A percentile compares a stretch with the other conserved stretches of the same genome.
These are phyloP conservation scores for Leishmania amazonensis DNA, from an alignment of 208 protist species.

Conservation along the genomic window DNA sequence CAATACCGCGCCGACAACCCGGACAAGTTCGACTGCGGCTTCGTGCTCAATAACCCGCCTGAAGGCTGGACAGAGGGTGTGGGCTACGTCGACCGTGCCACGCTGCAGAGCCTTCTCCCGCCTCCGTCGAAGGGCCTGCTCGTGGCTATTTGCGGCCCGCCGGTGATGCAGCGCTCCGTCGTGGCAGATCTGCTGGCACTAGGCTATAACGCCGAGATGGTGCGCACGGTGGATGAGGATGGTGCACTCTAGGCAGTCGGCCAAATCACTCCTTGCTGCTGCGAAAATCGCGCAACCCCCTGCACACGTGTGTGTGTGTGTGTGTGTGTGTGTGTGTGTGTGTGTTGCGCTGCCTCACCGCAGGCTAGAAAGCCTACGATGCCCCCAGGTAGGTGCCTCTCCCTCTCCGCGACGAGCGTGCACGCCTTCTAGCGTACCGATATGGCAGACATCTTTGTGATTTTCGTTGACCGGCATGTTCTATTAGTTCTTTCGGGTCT, in stretches of 20 bases:
- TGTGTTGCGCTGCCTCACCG: not conserved
- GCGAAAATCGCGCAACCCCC: not conserved
- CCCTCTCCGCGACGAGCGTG: not conserved
- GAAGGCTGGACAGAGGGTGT: conserved; percentile 67
- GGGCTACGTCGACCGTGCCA: conserved; percentile 61
- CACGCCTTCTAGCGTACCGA: not conserved
- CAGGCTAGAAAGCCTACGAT: not conserved
- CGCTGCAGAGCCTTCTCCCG: conserved; percentile 56
- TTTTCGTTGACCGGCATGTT: not conserved
- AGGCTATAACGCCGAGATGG: conserved; percentile 53
- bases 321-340: conserved; percentile 14
- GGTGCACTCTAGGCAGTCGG: conserved; percentile 26
- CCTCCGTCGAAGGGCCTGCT: conserved; percentile 58
- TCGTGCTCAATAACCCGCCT: conserved; percentile 72
- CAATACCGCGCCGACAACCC: conserved; percentile 31
- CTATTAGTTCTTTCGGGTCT: not conserved
- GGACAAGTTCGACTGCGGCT: conserved; percentile 64
- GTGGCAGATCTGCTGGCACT: conserved; percentile 35
- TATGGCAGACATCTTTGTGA: not conserved
- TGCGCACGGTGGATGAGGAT: conserved; percentile 54
- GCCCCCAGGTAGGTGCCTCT: not conserved
- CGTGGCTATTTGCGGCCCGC: conserved; percentile 74
- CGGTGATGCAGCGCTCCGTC: conserved; percentile 67
- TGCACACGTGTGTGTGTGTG: conserved; percentile 3
- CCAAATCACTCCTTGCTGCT: not conserved